A percentile compares a stretch with the other conserved stretches of the same genome.
Evolutionary conservation across 768 basidiomycete species (phyloP).

Genomic region (Psilocybe cyanescens): DNA sequence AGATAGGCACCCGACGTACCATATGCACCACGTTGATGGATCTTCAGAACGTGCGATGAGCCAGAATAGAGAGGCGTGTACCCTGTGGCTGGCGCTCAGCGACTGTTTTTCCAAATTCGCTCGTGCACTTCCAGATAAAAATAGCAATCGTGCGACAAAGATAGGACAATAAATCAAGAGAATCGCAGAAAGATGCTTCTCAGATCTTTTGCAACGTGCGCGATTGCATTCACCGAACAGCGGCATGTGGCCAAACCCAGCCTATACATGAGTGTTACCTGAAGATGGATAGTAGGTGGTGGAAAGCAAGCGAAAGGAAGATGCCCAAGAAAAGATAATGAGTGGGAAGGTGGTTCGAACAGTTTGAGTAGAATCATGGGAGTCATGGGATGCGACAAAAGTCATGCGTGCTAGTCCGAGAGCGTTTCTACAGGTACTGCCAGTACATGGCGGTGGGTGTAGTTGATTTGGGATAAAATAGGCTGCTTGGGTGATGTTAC

Average conservation of each 20-base stretch:
- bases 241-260: neutral
- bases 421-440: neutral
- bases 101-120: neutral
- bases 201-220: neutral
- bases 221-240: neutral
- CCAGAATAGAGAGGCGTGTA: neutral
- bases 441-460: neutral
- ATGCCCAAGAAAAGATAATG: neutral
- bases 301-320: neutral
- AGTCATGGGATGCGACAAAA: neutral
- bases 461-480: neutral
- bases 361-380: neutral
- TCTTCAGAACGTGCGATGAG: neutral
- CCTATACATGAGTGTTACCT: neutral
- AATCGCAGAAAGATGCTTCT: neutral
- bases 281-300: neutral
- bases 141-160: neutral
- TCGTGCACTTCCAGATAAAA: neutral
- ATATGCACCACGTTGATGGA: neutral
- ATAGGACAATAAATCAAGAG: neutral
- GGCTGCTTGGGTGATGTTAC: neutral
- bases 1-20: neutral
- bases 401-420: neutral
- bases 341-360: neutral
- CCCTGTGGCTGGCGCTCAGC: neutral